Evolutionary conservation across 2,329 filamentous ascomycete species (phyloP).

Genomic region (Myriosclerotinia duriaeana): DNA sequence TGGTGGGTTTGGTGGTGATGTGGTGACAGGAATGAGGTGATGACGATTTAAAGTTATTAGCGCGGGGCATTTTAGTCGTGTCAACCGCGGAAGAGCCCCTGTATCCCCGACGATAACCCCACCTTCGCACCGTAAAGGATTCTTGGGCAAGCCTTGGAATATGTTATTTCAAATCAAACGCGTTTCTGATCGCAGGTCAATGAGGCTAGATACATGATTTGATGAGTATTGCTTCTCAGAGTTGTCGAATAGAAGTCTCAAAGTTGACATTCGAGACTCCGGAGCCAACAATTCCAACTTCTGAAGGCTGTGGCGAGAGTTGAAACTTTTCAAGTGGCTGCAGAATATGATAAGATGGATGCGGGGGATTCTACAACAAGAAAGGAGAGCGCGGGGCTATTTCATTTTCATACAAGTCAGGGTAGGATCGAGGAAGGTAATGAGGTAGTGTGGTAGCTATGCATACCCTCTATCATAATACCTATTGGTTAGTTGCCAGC

Average conservation of each 20-base stretch:
- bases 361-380: background rate
- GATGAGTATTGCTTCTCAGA: too few species aligned
- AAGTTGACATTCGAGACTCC: too few species aligned
- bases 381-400: too few species aligned
- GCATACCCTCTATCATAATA: background rate
- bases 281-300: too few species aligned
- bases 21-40: constrained; percentile 13
- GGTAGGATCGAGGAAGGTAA: background rate
- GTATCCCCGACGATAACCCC: background rate
- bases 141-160: background rate
- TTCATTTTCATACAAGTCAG: background rate
- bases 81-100: background rate
- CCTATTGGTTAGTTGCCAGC: background rate
- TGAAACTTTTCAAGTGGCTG: background rate
- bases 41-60: constrained; percentile 3
- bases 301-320: background rate
- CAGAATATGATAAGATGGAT: background rate
- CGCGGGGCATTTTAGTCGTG: background rate
- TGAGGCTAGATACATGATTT: background rate
- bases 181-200: background rate
- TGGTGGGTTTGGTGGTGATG: constrained; percentile 8
- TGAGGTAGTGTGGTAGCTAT: background rate
- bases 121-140: background rate
- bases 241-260: too few species aligned
- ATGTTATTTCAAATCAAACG: background rate